Base-by-base conservation (phyloP, 2,329 filamentous ascomycete species). In the Chaetomium strumarium region DNA sequence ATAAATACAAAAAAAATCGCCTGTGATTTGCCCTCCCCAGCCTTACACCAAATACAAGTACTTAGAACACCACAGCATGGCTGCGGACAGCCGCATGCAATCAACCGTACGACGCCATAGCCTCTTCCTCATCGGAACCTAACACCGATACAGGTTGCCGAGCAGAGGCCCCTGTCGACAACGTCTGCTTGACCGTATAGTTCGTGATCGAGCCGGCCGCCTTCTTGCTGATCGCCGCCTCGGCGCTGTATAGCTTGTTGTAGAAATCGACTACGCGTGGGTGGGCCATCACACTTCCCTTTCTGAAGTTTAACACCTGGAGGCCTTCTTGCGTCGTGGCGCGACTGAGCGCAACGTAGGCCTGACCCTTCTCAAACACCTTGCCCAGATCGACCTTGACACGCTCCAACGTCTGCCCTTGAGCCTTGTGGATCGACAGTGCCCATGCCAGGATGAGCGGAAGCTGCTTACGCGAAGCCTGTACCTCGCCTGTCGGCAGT, bases 401-500 rank as follows among this genome's bases (percentile, higher is more conserved):
- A 46, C 92, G 80, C 64, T 95, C 90, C 24, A 96, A 74, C 1
- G 92, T 97, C 68, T 97, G 92, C 1, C 92, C 92, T 67, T 97
- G 92, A 1, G 93, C 93, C 71, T 99, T 99, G 75, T 99, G 93
- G 55, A 99, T 99, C 1, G 90, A 96, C 17, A 99, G 73, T 2
- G 93, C 93, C 93, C 93, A 99, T 0, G 93, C 93, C 30, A 99
- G 77, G 57, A 99, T 97, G 46, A 99, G 77, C 0, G 93, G 93
- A 2, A 92, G 70, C 62, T 92, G 88, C 42, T 79, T 79, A 37
- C 93, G 86, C 55, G 89, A 88, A 1, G 93, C 93, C 68, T 96
- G 90, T 1, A 97, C 78, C 67, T 97, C 91, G 43, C 93, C 93
- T 51, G 88, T 96, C 1, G 93, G 93, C n/a, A 95, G 78, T 66